Conservation (phyloP, 2,329 filamentous ascomycete species). For the Fusarium nygamai region DNA sequence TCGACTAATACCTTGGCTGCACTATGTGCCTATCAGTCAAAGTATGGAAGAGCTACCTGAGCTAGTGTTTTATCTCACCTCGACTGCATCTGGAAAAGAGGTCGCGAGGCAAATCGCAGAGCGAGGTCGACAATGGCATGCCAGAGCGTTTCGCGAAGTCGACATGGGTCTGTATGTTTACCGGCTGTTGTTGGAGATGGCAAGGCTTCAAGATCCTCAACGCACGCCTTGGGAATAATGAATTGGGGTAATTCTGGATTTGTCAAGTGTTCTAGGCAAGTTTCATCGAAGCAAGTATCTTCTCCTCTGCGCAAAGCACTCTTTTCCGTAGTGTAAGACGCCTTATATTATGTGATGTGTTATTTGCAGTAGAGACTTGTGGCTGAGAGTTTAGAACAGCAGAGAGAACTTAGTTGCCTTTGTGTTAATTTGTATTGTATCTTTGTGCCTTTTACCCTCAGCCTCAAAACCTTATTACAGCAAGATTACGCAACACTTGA, state of each 20-base stretch:
- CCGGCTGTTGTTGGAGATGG: neutral
- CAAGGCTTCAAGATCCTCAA: neutral
- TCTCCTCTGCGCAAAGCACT: neutral
- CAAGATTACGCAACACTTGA: too few species aligned
- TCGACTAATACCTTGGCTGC: constrained; percentile 63
- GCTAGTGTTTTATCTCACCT: constrained; percentile 57
- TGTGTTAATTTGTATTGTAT: neutral
- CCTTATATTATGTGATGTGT: neutral
- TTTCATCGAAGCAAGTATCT: neutral
- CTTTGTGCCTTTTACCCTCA: neutral
- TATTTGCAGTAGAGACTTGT: neutral
- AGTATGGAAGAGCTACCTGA: constrained; percentile 62
- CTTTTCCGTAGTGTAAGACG: neutral
- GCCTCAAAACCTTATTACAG: neutral
- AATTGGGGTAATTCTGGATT: neutral
- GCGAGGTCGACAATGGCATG: constrained; percentile 64
- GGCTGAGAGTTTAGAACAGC: too few species aligned
- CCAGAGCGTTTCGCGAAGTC: constrained; percentile 62
- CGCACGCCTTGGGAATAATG: neutral
- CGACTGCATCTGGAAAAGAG: constrained; percentile 56
- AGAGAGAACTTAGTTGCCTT: too few species aligned
- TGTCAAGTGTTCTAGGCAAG: neutral
- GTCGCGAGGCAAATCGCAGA: constrained; percentile 63
- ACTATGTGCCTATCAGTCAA: constrained; percentile 63
- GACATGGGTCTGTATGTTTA: constrained; percentile 69